Percentiles rank a stretch among this genome's conserved stretches.
These are phyloP conservation scores for Termitomyces titanicus DNA, from an alignment of 768 basidiomycete genomes.

Conservation along the genomic window DNA sequence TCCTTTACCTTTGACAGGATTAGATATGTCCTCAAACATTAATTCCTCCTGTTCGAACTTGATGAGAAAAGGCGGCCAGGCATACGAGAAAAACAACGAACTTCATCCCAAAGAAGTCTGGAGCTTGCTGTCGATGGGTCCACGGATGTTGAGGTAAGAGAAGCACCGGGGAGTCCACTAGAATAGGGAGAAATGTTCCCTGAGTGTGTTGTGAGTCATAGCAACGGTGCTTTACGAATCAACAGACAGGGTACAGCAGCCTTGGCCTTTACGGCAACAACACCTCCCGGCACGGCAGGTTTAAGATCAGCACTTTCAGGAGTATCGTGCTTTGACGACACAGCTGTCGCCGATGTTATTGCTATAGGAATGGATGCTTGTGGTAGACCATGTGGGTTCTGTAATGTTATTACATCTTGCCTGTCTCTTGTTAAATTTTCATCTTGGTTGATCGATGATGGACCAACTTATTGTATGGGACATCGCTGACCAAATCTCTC, in stretches of 20 bases:
- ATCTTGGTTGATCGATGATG: neutral
- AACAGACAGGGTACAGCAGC: slow-evolving; percentile 63
- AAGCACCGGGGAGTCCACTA: slow-evolving; percentile 86
- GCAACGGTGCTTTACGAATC: neutral
- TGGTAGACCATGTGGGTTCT: slow-evolving; percentile 84
- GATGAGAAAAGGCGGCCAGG: neutral
- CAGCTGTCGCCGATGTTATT: slow-evolving; percentile 25
- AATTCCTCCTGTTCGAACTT: slow-evolving; percentile 68
- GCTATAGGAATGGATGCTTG: slow-evolving; percentile 41
- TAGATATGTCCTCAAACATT: slow-evolving; percentile 94
- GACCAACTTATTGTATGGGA: slow-evolving; percentile 76
- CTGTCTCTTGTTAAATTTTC: slow-evolving; percentile 32
- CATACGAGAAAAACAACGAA: slow-evolving; percentile 21
- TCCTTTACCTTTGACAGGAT: slow-evolving; percentile 75
- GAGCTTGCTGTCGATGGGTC: slow-evolving; percentile 68
- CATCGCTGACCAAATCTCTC: slow-evolving; percentile 82
- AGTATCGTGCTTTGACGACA: slow-evolving; percentile 19
- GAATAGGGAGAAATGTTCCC: slow-evolving; percentile 94
- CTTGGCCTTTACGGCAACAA: slow-evolving; percentile 45
- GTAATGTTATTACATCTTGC: slow-evolving; percentile 89
- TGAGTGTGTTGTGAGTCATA: slow-evolving; percentile 22
- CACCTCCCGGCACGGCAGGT: slow-evolving; percentile 27
- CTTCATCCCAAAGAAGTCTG: slow-evolving; percentile 94
- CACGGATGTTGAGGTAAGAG: slow-evolving; percentile 89
- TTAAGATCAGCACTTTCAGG: slow-evolving; percentile 32